A percentile compares a stretch with the other conserved stretches of the same genome.
Conservation (phyloP, 2,329 filamentous ascomycete species). For the Elsinoe ampelina region DNA sequence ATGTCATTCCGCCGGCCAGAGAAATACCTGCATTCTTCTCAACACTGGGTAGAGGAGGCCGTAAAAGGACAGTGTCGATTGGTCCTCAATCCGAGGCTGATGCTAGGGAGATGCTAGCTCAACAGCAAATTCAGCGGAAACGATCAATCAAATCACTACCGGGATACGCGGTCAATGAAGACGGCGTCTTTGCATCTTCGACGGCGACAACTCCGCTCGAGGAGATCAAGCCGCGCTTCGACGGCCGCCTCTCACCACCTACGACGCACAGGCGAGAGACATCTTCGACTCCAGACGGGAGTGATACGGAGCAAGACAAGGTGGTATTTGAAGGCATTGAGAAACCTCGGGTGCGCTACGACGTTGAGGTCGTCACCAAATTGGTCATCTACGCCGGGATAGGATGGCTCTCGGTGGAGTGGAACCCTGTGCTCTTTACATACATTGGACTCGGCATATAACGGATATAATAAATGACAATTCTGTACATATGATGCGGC, state of each 20-base stretch:
- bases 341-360: constrained; percentile 83
- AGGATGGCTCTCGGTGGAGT: constrained; percentile 67
- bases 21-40: constrained; percentile 76
- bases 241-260: background rate
- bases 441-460: constrained; percentile 7
- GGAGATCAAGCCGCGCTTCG: background rate
- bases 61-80: constrained; percentile 74
- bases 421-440: constrained; percentile 60
- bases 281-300: constrained; percentile 24
- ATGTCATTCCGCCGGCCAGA: constrained; percentile 79
- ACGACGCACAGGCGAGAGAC: background rate
- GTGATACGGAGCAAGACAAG: constrained; percentile 31
- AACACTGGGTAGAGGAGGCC: constrained; percentile 64
- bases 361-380: constrained; percentile 98
- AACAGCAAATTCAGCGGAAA: constrained; percentile 57
- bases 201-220: background rate
- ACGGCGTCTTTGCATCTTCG: constrained; percentile 1
- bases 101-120: constrained; percentile 89
- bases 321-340: constrained; percentile 79
- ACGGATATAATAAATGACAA: background rate
- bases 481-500: background rate
- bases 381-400: constrained; percentile 90
- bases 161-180: background rate
- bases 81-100: constrained; percentile 94
- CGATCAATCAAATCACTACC: constrained; percentile 37